These are phyloP conservation scores for Salix brachista DNA, from an alignment of 345 rosid genomes.

Conservation along the genomic window DNA sequence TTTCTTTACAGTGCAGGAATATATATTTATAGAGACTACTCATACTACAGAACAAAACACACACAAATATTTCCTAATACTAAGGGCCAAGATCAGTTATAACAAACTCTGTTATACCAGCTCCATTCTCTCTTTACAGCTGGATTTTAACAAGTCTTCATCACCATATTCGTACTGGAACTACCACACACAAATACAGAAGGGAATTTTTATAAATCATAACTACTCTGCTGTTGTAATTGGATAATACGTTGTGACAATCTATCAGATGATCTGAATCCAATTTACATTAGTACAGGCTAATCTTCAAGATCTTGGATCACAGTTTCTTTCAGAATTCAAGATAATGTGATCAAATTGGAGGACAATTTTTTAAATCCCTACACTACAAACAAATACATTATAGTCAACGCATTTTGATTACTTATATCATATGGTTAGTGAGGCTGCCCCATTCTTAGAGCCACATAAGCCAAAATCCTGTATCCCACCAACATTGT, in stretches of 20 bases:
- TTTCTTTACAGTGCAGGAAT: too few species aligned
- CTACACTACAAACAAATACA: constrained; percentile 3
- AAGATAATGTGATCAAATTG: not conserved
- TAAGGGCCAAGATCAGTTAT: too few species aligned
- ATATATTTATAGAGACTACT: too few species aligned
- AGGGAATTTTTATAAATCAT: not conserved
- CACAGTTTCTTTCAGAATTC: constrained; percentile 1
- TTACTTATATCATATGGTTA: constrained; percentile 11
- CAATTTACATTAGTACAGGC: constrained; percentile 6
- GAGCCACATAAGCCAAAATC: constrained; percentile 66
- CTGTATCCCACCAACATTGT: constrained; percentile 75
- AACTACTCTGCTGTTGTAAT: not conserved
- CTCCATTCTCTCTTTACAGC: too few species aligned
- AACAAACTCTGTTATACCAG: too few species aligned
- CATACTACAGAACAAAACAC: too few species aligned
- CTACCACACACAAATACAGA: not conserved
- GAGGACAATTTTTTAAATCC: not conserved
- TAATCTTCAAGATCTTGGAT: not conserved
- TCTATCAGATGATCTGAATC: constrained; percentile 1
- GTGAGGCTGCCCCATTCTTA: constrained; percentile 44
- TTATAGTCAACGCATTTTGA: constrained; percentile 6
- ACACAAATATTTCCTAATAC: too few species aligned
- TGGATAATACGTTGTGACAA: constrained; percentile 1
- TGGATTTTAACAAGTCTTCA: too few species aligned
- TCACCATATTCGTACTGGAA: not conserved